These are phyloP conservation scores for Chiua virens DNA, from an alignment of 768 basidiomycete species.

Conservation along the genomic window DNA sequence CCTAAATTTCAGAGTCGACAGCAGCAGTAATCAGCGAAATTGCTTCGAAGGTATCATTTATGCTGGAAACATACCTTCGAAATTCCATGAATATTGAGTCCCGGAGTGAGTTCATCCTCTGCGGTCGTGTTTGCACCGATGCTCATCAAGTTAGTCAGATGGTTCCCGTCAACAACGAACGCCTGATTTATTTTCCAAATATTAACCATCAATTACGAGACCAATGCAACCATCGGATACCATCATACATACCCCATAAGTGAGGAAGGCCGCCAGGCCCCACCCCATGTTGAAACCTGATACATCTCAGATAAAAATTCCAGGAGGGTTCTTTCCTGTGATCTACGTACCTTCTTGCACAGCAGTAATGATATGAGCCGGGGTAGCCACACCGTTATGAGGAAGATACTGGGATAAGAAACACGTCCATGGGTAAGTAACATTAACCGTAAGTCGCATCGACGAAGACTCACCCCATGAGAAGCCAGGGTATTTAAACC, in stretches of 20 bases:
- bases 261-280: conserved; percentile 17
- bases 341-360: conserved; percentile 19
- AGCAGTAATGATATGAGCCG: conserved; percentile 23
- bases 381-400: conserved; percentile 20
- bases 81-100: conserved; percentile 23
- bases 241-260: conserved; percentile 16
- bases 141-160: conserved; percentile 27
- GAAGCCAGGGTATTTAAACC: conserved; percentile 27
- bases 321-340: background rate
- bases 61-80: conserved; percentile 3
- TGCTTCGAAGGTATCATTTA: background rate
- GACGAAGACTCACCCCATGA: conserved; percentile 21
- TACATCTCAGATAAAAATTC: background rate
- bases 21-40: background rate
- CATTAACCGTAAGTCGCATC: background rate
- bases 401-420: conserved; percentile 13
- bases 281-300: conserved; percentile 28
- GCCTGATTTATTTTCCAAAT: conserved; percentile 7
- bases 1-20: conserved; percentile 7
- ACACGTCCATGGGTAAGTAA: background rate
- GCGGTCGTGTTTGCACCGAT: conserved; percentile 24
- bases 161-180: conserved; percentile 27
- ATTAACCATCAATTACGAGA: background rate
- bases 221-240: background rate
- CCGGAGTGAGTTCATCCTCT: conserved; percentile 9